Percentiles rank a stretch among this genome's conserved stretches.
These are phyloP conservation scores for Syzygium aqueum DNA, from an alignment of 345 rosid genomes.

Conservation along the genomic window DNA sequence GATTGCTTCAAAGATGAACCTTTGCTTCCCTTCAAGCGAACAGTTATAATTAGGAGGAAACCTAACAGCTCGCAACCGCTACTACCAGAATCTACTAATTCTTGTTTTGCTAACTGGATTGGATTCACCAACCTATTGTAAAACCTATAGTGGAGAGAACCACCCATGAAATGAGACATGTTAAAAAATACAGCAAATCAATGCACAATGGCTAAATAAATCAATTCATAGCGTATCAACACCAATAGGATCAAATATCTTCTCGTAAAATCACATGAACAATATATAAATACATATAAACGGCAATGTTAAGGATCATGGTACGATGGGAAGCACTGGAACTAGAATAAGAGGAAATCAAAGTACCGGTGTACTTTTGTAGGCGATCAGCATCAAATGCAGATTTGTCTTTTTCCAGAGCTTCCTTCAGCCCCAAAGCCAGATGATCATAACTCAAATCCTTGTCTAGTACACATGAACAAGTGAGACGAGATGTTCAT, in stretches of 20 bases:
- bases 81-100: background rate
- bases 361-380: conserved; percentile 52
- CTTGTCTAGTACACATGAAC: conserved; percentile 27
- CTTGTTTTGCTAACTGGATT: background rate
- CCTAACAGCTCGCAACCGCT: background rate
- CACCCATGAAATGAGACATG: background rate
- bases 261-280: background rate
- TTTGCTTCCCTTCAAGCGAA: background rate
- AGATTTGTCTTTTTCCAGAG: conserved; percentile 56
- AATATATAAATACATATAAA: background rate
- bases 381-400: conserved; percentile 64
- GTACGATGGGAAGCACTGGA: background rate
- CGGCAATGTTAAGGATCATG: background rate
- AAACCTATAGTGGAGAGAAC: background rate
- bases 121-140: background rate
- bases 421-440: conserved; percentile 62
- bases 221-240: background rate
- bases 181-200: background rate
- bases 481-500: background rate
- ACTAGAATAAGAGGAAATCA: background rate
- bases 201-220: background rate
- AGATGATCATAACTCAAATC: conserved; percentile 53
- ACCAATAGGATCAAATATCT: background rate
- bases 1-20: background rate
- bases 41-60: background rate